These are phyloP conservation scores for Populus deltoides DNA, from an alignment of 345 rosid genomes.

Conservation along the genomic window DNA sequence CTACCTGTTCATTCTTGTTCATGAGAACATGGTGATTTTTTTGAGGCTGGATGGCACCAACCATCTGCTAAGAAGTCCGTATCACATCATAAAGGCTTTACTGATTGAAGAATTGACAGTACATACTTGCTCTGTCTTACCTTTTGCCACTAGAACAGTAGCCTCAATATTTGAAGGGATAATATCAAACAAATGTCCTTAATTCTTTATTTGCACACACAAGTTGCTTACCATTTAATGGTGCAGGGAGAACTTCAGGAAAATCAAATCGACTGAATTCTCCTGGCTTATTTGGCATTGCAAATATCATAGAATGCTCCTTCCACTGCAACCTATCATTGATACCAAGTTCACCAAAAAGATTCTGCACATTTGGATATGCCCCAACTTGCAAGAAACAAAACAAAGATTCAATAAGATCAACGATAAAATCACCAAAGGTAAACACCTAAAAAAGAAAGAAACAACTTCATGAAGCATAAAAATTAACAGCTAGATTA, in stretches of 20 bases:
- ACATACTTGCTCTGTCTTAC: background rate
- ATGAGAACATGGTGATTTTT: background rate
- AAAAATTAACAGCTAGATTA: background rate
- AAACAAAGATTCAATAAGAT: conserved; percentile 12
- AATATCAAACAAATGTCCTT: background rate
- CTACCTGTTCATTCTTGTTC: background rate
- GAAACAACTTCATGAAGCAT: background rate
- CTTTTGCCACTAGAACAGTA: background rate
- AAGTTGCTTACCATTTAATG: conserved; percentile 68
- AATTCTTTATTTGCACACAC: background rate
- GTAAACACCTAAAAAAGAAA: background rate
- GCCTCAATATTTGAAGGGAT: background rate
- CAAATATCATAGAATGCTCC: conserved; percentile 97
- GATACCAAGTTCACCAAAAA: conserved; percentile 92
- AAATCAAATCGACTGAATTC: conserved; percentile 96
- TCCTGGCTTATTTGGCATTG: conserved; percentile 95
- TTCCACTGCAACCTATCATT: conserved; percentile 92
- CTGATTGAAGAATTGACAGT: background rate
- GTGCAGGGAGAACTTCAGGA: conserved; percentile 80
- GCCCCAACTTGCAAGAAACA: conserved; percentile 71
- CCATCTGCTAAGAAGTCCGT: background rate
- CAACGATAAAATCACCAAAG: background rate
- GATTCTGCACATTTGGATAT: conserved; percentile 86
- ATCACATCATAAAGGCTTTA: background rate
- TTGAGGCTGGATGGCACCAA: background rate